phyloP scores from a whole-genome alignment of 2,329 filamentous ascomycete genomes.

The Xylaria sp. region DNA sequence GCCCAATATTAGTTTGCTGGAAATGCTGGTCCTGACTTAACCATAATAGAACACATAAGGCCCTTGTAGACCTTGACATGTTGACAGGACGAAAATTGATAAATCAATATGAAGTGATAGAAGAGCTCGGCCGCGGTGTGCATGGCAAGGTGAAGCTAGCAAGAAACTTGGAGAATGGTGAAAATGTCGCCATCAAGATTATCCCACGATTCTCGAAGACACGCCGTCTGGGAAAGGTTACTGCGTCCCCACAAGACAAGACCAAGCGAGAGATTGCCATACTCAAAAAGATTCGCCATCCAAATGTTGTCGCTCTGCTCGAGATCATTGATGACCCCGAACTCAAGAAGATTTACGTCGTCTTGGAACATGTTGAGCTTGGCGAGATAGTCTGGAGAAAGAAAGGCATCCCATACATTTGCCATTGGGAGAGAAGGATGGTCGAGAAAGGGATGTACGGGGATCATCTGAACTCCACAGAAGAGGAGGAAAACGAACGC shows the following conservation, averaged over 20 bases:
- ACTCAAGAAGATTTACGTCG: conserved; percentile 97
- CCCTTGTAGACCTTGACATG: conserved; percentile 87
- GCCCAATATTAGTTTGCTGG: background rate
- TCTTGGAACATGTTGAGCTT: conserved; percentile 92
- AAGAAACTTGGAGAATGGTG: conserved; percentile 77
- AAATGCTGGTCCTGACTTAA: conserved; percentile 29
- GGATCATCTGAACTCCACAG: conserved; percentile 63
- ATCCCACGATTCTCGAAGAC: conserved; percentile 96
- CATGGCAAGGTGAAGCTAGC: conserved; percentile 98
- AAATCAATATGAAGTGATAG: conserved; percentile 97
- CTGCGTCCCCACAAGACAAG: conserved; percentile 76
- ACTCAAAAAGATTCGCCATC: conserved; percentile 95
- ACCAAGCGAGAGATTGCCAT: conserved; percentile 98
- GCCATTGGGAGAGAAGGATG: conserved; percentile 81
- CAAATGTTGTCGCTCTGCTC: conserved; percentile 94
- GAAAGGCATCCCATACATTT: conserved; percentile 85
- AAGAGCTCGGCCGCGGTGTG: conserved; percentile 94
- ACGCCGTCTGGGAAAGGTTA: conserved; percentile 86
- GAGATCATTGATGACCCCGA: conserved; percentile 98
- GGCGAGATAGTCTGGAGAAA: conserved; percentile 96
- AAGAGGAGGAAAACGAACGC: conserved; percentile 64
- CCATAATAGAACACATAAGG: conserved; percentile 79
- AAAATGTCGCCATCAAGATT: conserved; percentile 97
- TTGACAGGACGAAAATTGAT: conserved; percentile 94
- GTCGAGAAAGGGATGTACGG: conserved; percentile 77